Conservation (phyloP, 768 basidiomycete genomes). For the Cyclocybe cylindracea region DNA sequence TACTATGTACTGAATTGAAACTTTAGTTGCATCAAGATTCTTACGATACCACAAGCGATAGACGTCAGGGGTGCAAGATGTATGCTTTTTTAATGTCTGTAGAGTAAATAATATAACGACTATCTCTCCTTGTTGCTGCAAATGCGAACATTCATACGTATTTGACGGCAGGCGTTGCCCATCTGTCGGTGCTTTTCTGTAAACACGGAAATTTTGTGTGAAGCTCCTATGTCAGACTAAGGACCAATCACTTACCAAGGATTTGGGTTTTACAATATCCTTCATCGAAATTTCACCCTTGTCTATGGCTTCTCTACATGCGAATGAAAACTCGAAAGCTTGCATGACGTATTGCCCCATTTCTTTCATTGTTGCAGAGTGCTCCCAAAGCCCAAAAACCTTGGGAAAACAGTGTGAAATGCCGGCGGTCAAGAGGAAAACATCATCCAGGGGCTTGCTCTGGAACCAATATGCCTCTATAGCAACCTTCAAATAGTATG, state of each 20-base stretch:
- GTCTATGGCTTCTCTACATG: background rate
- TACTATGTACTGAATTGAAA: background rate
- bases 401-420: constrained; percentile 21
- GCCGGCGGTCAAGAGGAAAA: constrained; percentile 22
- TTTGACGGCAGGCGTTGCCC: background rate
- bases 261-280: constrained; percentile 8
- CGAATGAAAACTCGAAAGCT: background rate
- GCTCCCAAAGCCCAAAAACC: constrained; percentile 13
- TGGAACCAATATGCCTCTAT: constrained; percentile 32
- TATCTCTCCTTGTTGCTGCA: background rate
- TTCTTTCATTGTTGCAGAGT: background rate
- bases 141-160: background rate
- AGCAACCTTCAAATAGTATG: constrained; percentile 29
- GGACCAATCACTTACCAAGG: background rate
- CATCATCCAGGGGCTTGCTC: constrained; percentile 23
- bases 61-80: background rate
- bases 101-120: background rate
- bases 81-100: background rate
- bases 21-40: constrained; percentile 64
- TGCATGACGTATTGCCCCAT: too few relatives aligned
- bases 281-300: background rate
- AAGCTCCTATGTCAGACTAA: background rate
- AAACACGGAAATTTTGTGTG: background rate
- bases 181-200: constrained; percentile 7
- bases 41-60: constrained; percentile 72